Evolutionary conservation across 495 filamentous ascomycete genomes (phyloP).

Genomic region (Astrothelium macrocarpum): DNA sequence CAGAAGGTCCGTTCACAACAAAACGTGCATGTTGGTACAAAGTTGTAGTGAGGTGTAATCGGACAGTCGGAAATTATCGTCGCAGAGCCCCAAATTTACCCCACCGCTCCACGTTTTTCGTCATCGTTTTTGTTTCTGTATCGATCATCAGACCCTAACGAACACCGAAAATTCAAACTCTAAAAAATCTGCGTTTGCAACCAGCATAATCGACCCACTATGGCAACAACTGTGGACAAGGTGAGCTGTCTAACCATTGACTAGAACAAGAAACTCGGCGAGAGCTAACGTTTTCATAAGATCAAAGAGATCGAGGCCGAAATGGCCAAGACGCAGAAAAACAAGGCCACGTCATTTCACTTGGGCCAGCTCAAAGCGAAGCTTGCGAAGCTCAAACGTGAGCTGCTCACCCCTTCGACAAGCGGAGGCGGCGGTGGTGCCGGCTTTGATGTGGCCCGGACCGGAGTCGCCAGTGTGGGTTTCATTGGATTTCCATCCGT

Average conservation of each 20-base stretch:
- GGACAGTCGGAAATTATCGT: background rate
- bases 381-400: constrained; percentile 92
- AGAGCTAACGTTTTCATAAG: constrained; percentile 34
- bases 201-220: constrained; percentile 39
- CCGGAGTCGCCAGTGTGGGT: constrained; percentile 85
- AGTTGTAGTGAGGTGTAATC: too few species aligned
- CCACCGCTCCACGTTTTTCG: background rate
- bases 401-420: constrained; percentile 77
- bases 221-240: constrained; percentile 97
- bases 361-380: constrained; percentile 93
- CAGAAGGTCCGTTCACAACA: too few species aligned
- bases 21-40: too few species aligned
- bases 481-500: constrained; percentile 84
- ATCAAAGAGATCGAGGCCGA: constrained; percentile 98
- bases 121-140: background rate
- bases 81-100: background rate
- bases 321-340: constrained; percentile 96
- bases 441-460: constrained; percentile 96
- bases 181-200: background rate
- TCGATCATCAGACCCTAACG: background rate
- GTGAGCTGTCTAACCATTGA: constrained; percentile 38
- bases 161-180: background rate
- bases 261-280: constrained; percentile 15
- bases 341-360: constrained; percentile 89
- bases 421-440: constrained; percentile 75